Evolutionary conservation across 192 early-diverging fungal species (phyloP), one percentile per base, ranked within the genome.

Genomic region (Podochytrium sp.): DNA sequence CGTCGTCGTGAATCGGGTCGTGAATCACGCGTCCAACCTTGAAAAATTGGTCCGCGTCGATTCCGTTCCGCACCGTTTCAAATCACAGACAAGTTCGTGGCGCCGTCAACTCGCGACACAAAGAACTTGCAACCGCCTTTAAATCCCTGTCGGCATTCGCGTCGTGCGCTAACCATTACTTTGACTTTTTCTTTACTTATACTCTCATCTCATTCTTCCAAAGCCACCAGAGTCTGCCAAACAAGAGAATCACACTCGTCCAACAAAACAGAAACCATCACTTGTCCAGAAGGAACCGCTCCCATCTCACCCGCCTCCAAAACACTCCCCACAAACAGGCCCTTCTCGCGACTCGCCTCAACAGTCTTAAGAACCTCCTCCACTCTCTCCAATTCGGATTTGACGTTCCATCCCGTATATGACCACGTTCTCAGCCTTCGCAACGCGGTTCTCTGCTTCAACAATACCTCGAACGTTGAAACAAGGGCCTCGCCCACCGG

Each of bases 31-130:
- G 78, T 0, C 98, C 98, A 30, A 98, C 90, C 63, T 91, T 91
- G 76, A 90, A 90, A 67, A 98, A 99, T 50, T 87, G 91, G 71
- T 92, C 89, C 84, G 91, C 94, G 50, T 90, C 87, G 6, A 98
- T 68, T 99, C 85, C 2, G 81, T 71, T 16, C 85, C 79, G 1
- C 80, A 90, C 33, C 96, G 96, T 39, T 96, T 89, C 16, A 94
- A 79, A 82, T 99, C 98, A 69, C 96, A 96, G 10, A 97, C 27
- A 96, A 79, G 74, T 99, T 95, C 40, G 91, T 92, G 14, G 96
- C 90, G 2, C 95, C 95, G 81, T 99, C 98, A 43, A 84, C 85
- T 1, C 98, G 96, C 5, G 94, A 83, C n/a, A n/a, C 84, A 97
- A 99, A 76, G 78, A 94, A 89, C 39, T 86, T 77, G 80, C 98